phyloP scores from a whole-genome alignment of 352 stramenopile genomes.

The Phytophthora sojae region DNA sequence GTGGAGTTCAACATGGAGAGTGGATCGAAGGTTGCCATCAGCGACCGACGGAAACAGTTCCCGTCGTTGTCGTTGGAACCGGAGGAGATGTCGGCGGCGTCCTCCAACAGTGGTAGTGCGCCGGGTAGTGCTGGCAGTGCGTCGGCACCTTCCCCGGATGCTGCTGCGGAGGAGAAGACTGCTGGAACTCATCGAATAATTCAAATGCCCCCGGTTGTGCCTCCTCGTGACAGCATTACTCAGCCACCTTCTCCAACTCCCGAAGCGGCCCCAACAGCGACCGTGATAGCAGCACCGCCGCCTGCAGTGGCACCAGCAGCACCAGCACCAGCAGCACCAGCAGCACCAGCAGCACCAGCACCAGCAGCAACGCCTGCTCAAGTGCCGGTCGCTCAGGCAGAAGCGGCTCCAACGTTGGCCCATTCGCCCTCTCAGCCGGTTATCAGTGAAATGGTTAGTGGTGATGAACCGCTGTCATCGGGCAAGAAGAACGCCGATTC shows the following conservation, averaged over 20 bases:
- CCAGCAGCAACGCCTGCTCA: slow-evolving; percentile 3
- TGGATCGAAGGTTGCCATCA: slow-evolving; percentile 57
- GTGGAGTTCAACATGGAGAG: slow-evolving; percentile 84
- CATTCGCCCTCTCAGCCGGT: slow-evolving; percentile 32
- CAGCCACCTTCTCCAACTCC: slow-evolving; percentile 18
- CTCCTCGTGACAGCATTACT: slow-evolving; percentile 31
- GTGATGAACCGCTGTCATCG: slow-evolving; percentile 65
- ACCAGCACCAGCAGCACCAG: background rate
- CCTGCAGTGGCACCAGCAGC: background rate
- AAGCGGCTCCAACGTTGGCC: slow-evolving; percentile 16
- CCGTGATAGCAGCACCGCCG: background rate
- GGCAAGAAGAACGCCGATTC: slow-evolving; percentile 45
- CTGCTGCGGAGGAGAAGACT: slow-evolving; percentile 58
- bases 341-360: background rate
- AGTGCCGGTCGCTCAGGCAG: slow-evolving; percentile 1
- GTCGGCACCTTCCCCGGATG: slow-evolving; percentile 14
- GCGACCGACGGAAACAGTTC: slow-evolving; percentile 59
- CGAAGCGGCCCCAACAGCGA: background rate
- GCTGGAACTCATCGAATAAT: slow-evolving; percentile 52
- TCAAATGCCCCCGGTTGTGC: slow-evolving; percentile 31
- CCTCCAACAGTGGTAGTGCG: slow-evolving; percentile 24
- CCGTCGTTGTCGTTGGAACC: slow-evolving; percentile 64
- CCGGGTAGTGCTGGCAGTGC: slow-evolving; percentile 26
- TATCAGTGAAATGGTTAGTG: slow-evolving; percentile 35
- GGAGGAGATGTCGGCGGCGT: slow-evolving; percentile 55